Evolutionary conservation across 495 filamentous ascomycete genomes (phyloP), one percentile per base, ranked within the genome.

Genomic region (Chaetomidium leptoderma): DNA sequence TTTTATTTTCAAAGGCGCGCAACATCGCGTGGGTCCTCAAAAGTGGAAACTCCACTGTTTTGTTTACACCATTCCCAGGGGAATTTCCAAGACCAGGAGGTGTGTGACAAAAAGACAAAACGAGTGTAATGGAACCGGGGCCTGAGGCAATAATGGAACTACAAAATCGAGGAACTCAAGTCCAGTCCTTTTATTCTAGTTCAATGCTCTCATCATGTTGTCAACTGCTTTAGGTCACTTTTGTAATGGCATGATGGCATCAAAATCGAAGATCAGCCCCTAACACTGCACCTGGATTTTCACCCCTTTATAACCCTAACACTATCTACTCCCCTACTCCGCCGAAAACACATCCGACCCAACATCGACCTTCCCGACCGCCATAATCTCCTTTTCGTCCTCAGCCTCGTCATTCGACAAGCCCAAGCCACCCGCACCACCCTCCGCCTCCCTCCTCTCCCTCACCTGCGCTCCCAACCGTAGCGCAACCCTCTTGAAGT

Each of bases 361-460:
- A 42, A 92, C 72, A 70, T 97, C 92, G 32, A 95, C 86, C 76
- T 86, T 91, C 6, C 95, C 93, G 49, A 98, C 87, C 64, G 89
- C 91, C 93, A 90, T 93, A 62, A 98, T 79, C 79, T 98, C 93
- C 77, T 83, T 88, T 75, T 95, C 86, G 75, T 98, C 93, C 68
- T 98, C 93, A 13, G 80, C 72, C 69, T 97, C 95, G 70, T 97
- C 93, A 68, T 87, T 90, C 14, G 83, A 83, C 63, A 97, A 69
- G 2, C 89, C 91, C 40, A 97, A 67, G 11, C 92, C 90, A 14
- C 92, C 92, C 53, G 86, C 81, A 6, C 92, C 93, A 48, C 91
- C 91, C 69, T 95, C 90, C 8, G 95, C 95, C 63, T 95, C 89
- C 66, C 80, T 87, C 64, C 92, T 79, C 70, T 97, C 93, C 59